Evolutionary conservation across 192 early-diverging fungal genomes (phyloP).

Genomic region (Coemansia sp.): DNA sequence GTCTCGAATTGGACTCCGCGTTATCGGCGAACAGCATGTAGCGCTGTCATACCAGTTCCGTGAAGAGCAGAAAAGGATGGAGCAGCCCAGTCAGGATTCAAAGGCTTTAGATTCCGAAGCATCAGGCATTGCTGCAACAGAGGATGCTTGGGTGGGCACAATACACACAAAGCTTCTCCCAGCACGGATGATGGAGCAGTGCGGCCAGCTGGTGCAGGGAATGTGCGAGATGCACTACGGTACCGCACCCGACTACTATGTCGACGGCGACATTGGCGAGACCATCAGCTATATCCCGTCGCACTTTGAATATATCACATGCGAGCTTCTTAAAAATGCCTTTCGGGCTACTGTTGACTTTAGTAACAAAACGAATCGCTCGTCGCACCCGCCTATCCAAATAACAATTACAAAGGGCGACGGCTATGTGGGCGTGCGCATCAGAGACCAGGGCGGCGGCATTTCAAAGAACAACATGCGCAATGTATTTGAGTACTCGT

Average conservation of each 20-base stretch:
- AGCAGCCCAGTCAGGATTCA: not conserved
- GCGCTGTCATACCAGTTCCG: constrained; percentile 65
- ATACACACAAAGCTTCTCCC: constrained; percentile 80
- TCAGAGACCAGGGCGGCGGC: constrained; percentile 92
- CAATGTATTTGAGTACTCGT: constrained; percentile 90
- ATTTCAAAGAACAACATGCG: constrained; percentile 73
- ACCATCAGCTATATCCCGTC: constrained; percentile 77
- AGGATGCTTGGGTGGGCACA: constrained; percentile 74
- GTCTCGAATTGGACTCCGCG: constrained; percentile 87
- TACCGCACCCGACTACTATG: constrained; percentile 66
- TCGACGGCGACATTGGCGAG: constrained; percentile 59
- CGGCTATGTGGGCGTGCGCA: constrained; percentile 79
- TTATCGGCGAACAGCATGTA: constrained; percentile 91
- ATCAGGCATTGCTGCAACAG: not conserved
- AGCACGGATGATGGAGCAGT: constrained; percentile 63
- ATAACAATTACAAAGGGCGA: constrained; percentile 80
- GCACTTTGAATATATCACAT: constrained; percentile 92
- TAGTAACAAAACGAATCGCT: constrained; percentile 47
- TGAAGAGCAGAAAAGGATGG: constrained; percentile 16
- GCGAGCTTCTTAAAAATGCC: constrained; percentile 90
- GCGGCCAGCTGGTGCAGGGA: constrained; percentile 73
- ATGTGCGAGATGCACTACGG: constrained; percentile 94
- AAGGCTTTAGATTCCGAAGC: not conserved
- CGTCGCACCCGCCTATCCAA: constrained; percentile 73
- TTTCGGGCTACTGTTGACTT: constrained; percentile 84